Base-by-base conservation (phyloP, 306 rosid genomes). In the Psophocarpus tetragonolobus region DNA sequence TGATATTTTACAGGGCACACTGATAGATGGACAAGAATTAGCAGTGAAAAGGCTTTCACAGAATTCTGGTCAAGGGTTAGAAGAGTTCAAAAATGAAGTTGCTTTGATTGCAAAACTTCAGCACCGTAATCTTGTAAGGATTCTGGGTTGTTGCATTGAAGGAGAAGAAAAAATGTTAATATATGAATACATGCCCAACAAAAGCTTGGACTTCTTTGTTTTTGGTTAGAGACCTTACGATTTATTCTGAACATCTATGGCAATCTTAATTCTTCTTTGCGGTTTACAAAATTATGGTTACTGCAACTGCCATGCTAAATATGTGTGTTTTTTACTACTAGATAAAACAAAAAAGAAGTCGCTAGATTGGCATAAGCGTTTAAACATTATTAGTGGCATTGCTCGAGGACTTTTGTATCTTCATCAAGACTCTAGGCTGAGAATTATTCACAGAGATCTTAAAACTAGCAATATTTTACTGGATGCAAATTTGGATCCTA, bases 391-490 rank as follows among this genome's bases (percentile, higher is more conserved):
- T 17, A 6, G 56, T n/a, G 74, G 81, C 23, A 77, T 77, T 66
- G 81, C 81, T 38, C 57, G 57, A 15, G 81, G 81, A 17, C 66
- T 76, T n/a, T 14, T 76, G 6, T 76, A 76, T 76, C 56, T 76
- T 36, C 81, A 76, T 26, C 74, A 66, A 66, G 81, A 77, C 13
- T 77, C 81, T 2, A 77, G 74, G 18, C 1, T 66, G 2, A 77
- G 73, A 9, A 76, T 76, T 45, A 63, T 75, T 76, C n/a, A n/a
- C n/a, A n/a, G n/a, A n/a, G n/a, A n/a, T n/a, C n/a, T n/a, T 1
- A 76, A 76, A 65, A 33, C 73, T 0, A 76, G 66, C 30, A 76
- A 76, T 24, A 51, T 76, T 10, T 36, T 76, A 5, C 32, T 76
- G 2, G 74, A 76, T 10, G 12, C 38, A 8, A 8, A 65, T 24